Evolutionary conservation across 176 grass and related monocot species (phyloP).

Genomic region (Saccharum officinarum): DNA sequence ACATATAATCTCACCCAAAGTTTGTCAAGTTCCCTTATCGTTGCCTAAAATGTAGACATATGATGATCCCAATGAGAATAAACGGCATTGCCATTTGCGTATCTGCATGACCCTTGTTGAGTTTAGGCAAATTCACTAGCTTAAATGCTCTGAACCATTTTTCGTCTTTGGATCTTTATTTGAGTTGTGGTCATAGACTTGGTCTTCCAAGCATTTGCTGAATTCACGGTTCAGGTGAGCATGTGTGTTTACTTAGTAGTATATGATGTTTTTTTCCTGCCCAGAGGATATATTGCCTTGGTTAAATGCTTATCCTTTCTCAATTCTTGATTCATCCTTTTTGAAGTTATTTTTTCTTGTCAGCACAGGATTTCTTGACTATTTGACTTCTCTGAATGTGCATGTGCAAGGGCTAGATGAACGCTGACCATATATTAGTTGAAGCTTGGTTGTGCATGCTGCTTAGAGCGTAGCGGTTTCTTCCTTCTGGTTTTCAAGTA

Average conservation of each 20-base stretch:
- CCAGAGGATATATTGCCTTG: not conserved
- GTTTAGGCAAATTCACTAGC: not conserved
- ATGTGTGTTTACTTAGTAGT: not conserved
- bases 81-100: not conserved
- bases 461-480: not conserved
- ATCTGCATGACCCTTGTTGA: not conserved
- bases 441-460: not conserved
- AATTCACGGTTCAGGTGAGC: not conserved
- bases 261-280: not conserved
- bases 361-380: not conserved
- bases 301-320: not conserved
- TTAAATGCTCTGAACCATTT: not conserved
- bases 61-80: not conserved
- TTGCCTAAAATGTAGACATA: not conserved
- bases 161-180: not conserved
- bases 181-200: too few species aligned
- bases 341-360: not conserved
- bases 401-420: not conserved
- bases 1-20: not conserved
- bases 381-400: not conserved
- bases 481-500: not conserved
- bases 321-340: not conserved
- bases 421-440: not conserved
- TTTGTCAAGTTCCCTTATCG: not conserved
- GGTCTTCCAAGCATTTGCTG: not conserved